Base-by-base conservation (phyloP, 2,329 filamentous ascomycete species). In the Penicillium griseofulvum region DNA sequence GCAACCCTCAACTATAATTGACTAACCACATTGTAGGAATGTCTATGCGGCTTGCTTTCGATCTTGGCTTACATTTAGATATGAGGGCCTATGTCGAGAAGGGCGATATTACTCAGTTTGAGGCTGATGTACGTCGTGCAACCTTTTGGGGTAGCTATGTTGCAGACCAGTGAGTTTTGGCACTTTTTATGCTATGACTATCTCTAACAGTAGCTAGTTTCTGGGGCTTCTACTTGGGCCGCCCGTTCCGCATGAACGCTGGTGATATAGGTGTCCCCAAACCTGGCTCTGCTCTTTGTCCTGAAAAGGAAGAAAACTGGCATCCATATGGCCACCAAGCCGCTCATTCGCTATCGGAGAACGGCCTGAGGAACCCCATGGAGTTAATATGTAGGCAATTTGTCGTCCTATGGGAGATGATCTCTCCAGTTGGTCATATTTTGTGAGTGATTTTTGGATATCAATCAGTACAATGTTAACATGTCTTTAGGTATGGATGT, bases 31-130 rank as follows among this genome's bases (percentile, higher is more conserved):
- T 14, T 16, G 12, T 16, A 74, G 74, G 74, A 17, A 78, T 78
- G 76, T 74, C 76, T 1, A 77, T 77, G 69, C 67, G 76, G 41
- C 68, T 78, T 37, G 71, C 74, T n/a, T 76, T 77, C 39, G 75
- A 79, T 50, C 70, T 79, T 37, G 77, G 74, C 3, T 55, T 78
- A 16, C 76, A 78, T 49, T 47, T 76, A 17, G 73, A 77, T 52
- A 74, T 74, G 63, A 69, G 67, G 1, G 55, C 67, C 0, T 78
- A 79, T 52, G 69, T 78, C 4, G 64, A 68, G 12, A 69, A 69
- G 44, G 75, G 74, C 3, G 66, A 72, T 16, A 72, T 79, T 42
- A 75, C 68, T 26, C 55, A 65, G 0, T 63, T 66, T 5, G 76
- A 78, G 56, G 73, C 74, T 17, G 71, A 74, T 34, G 68, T 76